phyloP scores from a whole-genome alignment of 2,329 filamentous ascomycete genomes.

The Rutstroemia sydowiana region DNA sequence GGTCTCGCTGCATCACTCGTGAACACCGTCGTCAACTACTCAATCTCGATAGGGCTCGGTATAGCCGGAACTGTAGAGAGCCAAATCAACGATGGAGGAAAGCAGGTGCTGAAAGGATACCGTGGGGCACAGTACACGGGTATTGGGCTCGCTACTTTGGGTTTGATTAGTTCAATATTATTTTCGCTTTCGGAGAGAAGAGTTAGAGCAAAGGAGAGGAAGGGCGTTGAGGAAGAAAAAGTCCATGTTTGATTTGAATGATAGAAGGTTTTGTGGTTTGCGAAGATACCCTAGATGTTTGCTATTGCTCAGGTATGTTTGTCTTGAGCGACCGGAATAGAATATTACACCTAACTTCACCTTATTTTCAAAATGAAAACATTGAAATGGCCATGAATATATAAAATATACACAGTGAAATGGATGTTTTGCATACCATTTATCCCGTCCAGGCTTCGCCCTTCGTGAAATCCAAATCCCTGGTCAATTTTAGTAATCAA shows the following conservation, averaged over 20 bases:
- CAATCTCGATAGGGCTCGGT: slow-evolving; percentile 36
- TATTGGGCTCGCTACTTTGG: slow-evolving; percentile 27
- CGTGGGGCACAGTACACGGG: slow-evolving; percentile 7
- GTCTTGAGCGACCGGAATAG: background rate
- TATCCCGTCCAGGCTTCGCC: too few relatives aligned
- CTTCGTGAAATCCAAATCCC: too few relatives aligned
- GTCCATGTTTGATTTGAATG: background rate
- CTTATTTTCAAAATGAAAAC: too few relatives aligned
- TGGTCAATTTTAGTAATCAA: too few relatives aligned
- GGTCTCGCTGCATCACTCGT: slow-evolving; percentile 44
- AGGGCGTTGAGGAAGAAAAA: background rate
- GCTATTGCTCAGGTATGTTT: too few relatives aligned
- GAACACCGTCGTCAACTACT: slow-evolving; percentile 38
- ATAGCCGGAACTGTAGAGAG: slow-evolving; percentile 37
- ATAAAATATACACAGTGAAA: too few relatives aligned
- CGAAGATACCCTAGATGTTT: background rate
- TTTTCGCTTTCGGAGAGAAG: slow-evolving; percentile 22
- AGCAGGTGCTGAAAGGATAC: slow-evolving; percentile 5
- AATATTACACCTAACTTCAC: too few relatives aligned
- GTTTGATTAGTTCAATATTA: slow-evolving; percentile 30
- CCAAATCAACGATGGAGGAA: slow-evolving; percentile 15
- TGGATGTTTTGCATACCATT: too few relatives aligned
- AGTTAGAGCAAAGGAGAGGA: slow-evolving; percentile 6
- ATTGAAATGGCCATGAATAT: too few relatives aligned
- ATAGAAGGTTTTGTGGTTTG: background rate